Evolutionary conservation across 2,329 filamentous ascomycete genomes (phyloP).

Genomic region (Colletotrichum endophyticum): DNA sequence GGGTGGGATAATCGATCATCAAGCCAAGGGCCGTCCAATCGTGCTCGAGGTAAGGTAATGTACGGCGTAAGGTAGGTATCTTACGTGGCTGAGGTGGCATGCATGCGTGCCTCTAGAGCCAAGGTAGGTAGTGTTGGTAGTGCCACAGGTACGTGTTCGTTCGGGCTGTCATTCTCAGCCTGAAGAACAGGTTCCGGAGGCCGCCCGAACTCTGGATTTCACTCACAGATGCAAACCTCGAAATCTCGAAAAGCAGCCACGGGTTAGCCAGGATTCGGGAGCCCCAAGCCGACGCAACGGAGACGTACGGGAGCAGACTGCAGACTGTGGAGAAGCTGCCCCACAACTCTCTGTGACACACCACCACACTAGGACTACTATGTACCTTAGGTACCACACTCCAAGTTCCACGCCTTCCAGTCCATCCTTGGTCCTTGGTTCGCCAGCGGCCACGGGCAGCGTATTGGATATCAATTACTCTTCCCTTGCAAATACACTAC

Average conservation of each 20-base stretch:
- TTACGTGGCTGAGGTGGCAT: too few relatives aligned
- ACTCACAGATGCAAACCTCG: not conserved
- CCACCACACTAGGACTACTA: too few relatives aligned
- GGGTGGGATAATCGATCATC: not conserved
- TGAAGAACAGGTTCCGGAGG: not conserved
- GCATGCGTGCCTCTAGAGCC: not conserved
- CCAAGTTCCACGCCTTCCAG: not conserved
- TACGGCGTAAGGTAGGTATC: not conserved
- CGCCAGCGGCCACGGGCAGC: not conserved
- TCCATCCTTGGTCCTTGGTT: not conserved
- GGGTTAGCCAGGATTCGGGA: conserved; percentile 12
- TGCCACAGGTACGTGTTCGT: not conserved
- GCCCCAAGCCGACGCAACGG: conserved; percentile 13
- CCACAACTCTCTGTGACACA: not conserved
- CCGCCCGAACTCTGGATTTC: conserved; percentile 1
- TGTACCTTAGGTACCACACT: too few relatives aligned
- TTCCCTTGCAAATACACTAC: not conserved
- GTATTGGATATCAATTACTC: not conserved
- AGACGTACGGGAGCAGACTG: conserved; percentile 9
- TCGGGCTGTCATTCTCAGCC: not conserved
- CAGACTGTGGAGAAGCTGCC: conserved; percentile 5
- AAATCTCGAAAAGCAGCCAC: not conserved
- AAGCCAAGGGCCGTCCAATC: not conserved
- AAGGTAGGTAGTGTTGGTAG: not conserved
- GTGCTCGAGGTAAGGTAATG: not conserved